Percentiles rank a stretch among this genome's conserved stretches.
Conservation (phyloP, 1,284 basidiomycete species). For the Ceratobasidium sp. region DNA sequence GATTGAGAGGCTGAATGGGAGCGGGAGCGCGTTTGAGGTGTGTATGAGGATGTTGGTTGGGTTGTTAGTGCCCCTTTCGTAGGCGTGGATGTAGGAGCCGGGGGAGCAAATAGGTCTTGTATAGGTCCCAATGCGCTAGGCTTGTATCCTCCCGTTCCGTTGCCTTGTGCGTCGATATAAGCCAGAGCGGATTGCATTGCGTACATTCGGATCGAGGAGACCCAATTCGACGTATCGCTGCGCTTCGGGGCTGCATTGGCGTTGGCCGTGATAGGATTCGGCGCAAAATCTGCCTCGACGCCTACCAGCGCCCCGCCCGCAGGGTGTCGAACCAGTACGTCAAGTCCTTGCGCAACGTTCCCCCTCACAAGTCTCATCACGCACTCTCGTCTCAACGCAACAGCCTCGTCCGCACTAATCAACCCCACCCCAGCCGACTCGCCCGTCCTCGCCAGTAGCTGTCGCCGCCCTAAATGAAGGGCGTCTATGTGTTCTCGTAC, state of each 20-base stretch:
- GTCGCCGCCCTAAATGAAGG: conserved; percentile 87
- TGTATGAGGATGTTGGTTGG: conserved; percentile 60
- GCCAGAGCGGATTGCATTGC: conserved; percentile 85
- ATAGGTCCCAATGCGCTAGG: conserved; percentile 57
- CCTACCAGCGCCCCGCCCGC: conserved; percentile 88
- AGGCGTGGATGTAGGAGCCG: conserved; percentile 43
- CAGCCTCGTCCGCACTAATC: conserved; percentile 88
- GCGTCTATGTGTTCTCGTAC: conserved; percentile 93
- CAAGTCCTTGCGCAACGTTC: conserved; percentile 91
- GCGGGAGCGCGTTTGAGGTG: conserved; percentile 62
- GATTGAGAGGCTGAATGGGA: conserved; percentile 54
- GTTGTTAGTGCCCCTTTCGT: no score
- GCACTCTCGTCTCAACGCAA: conserved; percentile 84
- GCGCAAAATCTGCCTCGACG: conserved; percentile 63
- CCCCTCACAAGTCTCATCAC: conserved; percentile 88
- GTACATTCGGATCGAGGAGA: conserved; percentile 89
- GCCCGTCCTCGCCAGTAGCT: conserved; percentile 89
- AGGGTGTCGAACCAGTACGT: conserved; percentile 95
- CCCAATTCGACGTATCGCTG: conserved; percentile 78
- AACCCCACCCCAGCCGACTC: background rate
- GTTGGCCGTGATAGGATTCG: background rate
- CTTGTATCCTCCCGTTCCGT: conserved; percentile 50
- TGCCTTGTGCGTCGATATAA: conserved; percentile 71
- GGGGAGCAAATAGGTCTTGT: conserved; percentile 50
- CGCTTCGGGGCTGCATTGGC: conserved; percentile 69